Evolutionary conservation across 2,329 filamentous ascomycete species (phyloP).

Genomic region (Blastomyces parvus): DNA sequence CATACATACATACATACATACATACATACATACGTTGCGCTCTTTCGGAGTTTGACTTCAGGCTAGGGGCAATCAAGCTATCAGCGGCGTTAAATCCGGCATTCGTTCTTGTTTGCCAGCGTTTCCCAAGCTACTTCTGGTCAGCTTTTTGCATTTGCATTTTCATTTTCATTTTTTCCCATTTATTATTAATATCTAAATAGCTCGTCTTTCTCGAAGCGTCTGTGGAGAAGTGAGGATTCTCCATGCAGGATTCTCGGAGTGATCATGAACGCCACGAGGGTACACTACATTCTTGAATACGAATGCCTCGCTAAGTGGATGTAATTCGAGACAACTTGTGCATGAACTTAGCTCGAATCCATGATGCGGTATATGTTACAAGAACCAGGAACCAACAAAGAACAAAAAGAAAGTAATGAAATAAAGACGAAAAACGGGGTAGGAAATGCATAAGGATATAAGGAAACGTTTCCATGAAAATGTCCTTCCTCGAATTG

Average conservation of each 20-base stretch:
- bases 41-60: not conserved
- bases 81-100: too few relatives aligned
- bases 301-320: not conserved
- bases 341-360: not conserved
- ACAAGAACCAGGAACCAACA: not conserved
- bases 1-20: too few relatives aligned
- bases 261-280: not conserved
- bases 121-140: too few relatives aligned
- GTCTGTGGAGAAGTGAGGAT: not conserved
- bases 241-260: not conserved
- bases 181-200: not conserved
- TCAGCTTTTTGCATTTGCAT: too few relatives aligned
- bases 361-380: conserved; percentile 1
- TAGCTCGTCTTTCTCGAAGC: not conserved
- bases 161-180: not conserved
- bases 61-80: not conserved
- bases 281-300: not conserved
- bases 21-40: too few relatives aligned
- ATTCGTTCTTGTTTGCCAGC: too few relatives aligned
- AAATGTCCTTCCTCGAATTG: not conserved
- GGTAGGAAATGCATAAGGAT: not conserved
- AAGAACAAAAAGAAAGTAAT: not conserved
- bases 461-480: not conserved
- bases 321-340: not conserved
- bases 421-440: not conserved